phyloP scores from a whole-genome alignment of 2,329 filamentous ascomycete species.

The Graphiopsis chlorocephala region DNA sequence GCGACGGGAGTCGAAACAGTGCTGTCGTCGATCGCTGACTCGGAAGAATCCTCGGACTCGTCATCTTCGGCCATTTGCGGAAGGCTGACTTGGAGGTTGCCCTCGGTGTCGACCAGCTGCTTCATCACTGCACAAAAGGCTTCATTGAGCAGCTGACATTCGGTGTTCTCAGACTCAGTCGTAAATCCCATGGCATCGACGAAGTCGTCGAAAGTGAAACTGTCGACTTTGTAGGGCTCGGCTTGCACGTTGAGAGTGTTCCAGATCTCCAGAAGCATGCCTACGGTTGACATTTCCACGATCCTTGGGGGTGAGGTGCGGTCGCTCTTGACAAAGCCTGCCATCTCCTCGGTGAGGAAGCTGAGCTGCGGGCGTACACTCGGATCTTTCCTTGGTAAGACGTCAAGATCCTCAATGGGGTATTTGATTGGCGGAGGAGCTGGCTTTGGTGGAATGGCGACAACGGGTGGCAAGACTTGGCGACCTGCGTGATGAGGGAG shows the following conservation, averaged over 20 bases:
- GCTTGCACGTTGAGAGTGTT: constrained; percentile 98
- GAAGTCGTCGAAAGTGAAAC: constrained; percentile 96
- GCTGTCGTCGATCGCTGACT: constrained; percentile 62
- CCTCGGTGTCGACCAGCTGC: constrained; percentile 75
- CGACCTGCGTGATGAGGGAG: constrained; percentile 43
- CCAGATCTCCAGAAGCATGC: constrained; percentile 84
- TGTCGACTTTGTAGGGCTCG: constrained; percentile 89
- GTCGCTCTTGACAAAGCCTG: constrained; percentile 31
- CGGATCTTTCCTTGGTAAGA: constrained; percentile 64
- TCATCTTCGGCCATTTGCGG: constrained; percentile 73
- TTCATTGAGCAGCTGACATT: constrained; percentile 84
- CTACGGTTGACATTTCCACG: constrained; percentile 81
- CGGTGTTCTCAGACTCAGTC: constrained; percentile 59
- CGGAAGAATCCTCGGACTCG: constrained; percentile 64
- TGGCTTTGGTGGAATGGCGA: constrained; percentile 36
- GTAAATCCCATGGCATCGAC: constrained; percentile 80
- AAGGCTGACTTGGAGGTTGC: constrained; percentile 74
- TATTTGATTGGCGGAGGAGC: constrained; percentile 82
- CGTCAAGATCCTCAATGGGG: constrained; percentile 88
- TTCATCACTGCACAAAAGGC: constrained; percentile 90
- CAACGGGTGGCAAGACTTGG: neutral
- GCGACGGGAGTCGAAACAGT: constrained; percentile 58
- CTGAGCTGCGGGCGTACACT: constrained; percentile 70
- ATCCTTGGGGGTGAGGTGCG: constrained; percentile 47
- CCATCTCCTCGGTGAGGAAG: constrained; percentile 62